Conservation (phyloP, 495 filamentous ascomycete species). For the Podospora pseudoanserina region DNA sequence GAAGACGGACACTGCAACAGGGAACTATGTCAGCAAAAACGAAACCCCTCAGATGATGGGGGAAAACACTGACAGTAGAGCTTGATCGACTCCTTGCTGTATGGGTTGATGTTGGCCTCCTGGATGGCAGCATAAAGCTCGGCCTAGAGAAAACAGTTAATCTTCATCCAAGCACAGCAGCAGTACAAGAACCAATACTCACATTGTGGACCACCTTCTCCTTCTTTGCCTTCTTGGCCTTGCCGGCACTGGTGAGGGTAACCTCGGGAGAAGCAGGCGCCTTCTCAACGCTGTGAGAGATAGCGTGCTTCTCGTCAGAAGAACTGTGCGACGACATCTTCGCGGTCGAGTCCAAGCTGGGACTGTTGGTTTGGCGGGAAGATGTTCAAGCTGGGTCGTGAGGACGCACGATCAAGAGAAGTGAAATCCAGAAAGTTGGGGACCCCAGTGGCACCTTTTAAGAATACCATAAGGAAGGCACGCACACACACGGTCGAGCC, state of each 20-base stretch:
- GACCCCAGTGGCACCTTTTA: constrained; percentile 5
- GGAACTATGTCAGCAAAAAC: not conserved
- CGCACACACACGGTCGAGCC: not conserved
- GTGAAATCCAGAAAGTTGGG: not conserved
- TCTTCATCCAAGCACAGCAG: not conserved
- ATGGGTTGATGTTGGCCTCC: constrained; percentile 52
- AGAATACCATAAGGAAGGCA: constrained; percentile 3
- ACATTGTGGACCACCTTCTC: constrained; percentile 53
- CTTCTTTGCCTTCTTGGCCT: constrained; percentile 35
- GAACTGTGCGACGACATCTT: constrained; percentile 36
- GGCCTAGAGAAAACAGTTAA: constrained; percentile 36
- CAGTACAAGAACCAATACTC: constrained; percentile 21
- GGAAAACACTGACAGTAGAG: constrained; percentile 40
- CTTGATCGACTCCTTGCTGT: constrained; percentile 52
- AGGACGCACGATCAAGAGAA: constrained; percentile 4
- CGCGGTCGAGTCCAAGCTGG: not conserved
- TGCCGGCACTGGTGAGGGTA: not conserved
- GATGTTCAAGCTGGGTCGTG: constrained; percentile 5
- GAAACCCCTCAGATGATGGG: not conserved
- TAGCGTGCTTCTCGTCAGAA: constrained; percentile 28
- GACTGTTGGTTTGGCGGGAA: not conserved
- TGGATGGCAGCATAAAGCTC: constrained; percentile 56
- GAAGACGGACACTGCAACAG: constrained; percentile 31
- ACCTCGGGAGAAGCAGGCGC: constrained; percentile 3
- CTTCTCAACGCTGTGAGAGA: constrained; percentile 14